Evolutionary conservation across 2,329 filamentous ascomycete genomes (phyloP), one percentile per base, ranked within the genome.

Genomic region (Fusarium proliferatum): DNA sequence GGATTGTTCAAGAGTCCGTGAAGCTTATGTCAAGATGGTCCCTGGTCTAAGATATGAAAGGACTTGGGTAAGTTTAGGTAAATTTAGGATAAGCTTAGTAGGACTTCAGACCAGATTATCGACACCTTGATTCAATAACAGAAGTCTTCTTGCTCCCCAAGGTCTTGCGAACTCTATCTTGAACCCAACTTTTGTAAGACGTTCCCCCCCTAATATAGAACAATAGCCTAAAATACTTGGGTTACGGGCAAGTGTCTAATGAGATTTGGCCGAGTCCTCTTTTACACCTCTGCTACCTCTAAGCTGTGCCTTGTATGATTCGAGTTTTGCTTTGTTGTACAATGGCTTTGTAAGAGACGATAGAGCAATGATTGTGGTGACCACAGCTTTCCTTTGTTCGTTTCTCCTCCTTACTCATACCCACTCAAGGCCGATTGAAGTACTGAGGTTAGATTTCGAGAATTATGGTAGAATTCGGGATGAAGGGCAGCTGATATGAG

Each of bases 391-490:
- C 48, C 30, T 26, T 34, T 30, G 34, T 13, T 34, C 8, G 19
- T 36, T 23, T 19, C 12, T 36, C 30, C 4, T 52, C 6, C 9
- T 7, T 21, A 10, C 9, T 10, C 16, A 34, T 4, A 15, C 11
- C 2, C 10, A 51, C 7, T 3, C 23, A 52, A 36, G 17, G 15
- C 9, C 2, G 13, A 26, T 23, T 15, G 16, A 15, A 23, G 6
- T 15, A 52, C 4, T 8, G 16, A 9, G 11, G 30, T 19, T 36
- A 4, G 2, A 4, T 8, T 15, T 36, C 0, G 6, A 52, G 7
- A 23, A 5, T 19, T 34, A 23, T 7, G 3, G n/a, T 3, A 26
- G 30, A 15, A 15, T 17, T 1, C 3, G 12, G 15, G 49, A 1
- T 36, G 3, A 10, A 52, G 9, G 9, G 6, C n/a, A 36, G 49